Evolutionary conservation across 352 stramenopile genomes (phyloP).

Genomic region (Phytophthora rubi): DNA sequence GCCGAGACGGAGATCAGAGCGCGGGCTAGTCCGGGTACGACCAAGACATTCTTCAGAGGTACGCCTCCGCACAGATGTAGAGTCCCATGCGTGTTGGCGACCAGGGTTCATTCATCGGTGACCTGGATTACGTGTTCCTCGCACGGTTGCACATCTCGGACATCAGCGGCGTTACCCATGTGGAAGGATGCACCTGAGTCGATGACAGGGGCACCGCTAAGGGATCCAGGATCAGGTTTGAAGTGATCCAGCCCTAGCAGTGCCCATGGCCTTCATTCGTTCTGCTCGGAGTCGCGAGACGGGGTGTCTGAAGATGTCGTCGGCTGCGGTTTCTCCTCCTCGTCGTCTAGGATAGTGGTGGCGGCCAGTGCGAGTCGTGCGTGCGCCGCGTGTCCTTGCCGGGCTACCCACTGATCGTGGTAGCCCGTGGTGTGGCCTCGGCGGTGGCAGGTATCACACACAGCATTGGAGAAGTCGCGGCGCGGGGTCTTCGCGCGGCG

Average conservation of each 20-base stretch:
- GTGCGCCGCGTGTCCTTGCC: neutral
- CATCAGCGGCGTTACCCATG: slow-evolving; percentile 2
- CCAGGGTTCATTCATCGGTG: neutral
- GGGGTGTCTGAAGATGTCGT: neutral
- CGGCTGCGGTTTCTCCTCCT: neutral
- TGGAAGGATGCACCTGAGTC: slow-evolving; percentile 6
- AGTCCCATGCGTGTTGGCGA: too few relatives aligned
- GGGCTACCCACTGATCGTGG: slow-evolving; percentile 4
- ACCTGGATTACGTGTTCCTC: neutral
- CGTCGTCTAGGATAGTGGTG: neutral
- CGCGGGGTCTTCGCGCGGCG: neutral
- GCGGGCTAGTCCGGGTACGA: neutral
- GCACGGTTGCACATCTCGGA: neutral
- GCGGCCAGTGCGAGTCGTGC: neutral
- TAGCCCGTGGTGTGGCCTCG: slow-evolving; percentile 9
- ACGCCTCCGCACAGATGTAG: too few relatives aligned
- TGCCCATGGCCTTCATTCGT: slow-evolving; percentile 11
- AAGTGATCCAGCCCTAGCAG: slow-evolving; percentile 6
- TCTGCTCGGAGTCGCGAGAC: too few relatives aligned
- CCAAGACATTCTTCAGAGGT: neutral
- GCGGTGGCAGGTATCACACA: neutral
- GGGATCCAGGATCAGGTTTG: neutral
- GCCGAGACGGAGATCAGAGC: slow-evolving; percentile 4
- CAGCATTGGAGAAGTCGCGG: slow-evolving; percentile 1
- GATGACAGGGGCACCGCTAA: neutral